Evolutionary conservation across 148 eudicot genomes (phyloP).

Genomic region (Camellia japonica): DNA sequence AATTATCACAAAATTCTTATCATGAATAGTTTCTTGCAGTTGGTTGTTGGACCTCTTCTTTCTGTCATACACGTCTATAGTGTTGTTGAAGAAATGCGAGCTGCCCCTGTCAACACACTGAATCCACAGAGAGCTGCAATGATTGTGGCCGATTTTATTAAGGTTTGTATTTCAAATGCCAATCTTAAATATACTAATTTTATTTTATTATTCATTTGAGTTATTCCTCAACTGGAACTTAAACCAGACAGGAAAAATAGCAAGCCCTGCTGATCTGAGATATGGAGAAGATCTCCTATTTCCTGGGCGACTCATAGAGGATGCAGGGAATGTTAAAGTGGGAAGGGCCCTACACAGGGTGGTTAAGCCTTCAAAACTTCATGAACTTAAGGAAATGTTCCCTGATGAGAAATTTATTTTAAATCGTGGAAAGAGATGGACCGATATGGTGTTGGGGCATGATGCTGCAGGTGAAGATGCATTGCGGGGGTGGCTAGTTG

Average conservation of each 20-base stretch:
- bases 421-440: constrained; percentile 52
- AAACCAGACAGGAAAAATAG: constrained; percentile 65
- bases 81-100: constrained; percentile 91
- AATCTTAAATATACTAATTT: neutral
- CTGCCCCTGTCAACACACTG: constrained; percentile 86
- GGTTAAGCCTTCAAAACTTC: constrained; percentile 66
- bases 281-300: constrained; percentile 80
- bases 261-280: constrained; percentile 93
- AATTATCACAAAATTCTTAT: constrained; percentile 9
- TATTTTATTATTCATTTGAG: neutral
- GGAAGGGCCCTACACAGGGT: constrained; percentile 68
- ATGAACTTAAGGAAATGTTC: constrained; percentile 62
- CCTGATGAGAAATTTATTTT: constrained; percentile 80
- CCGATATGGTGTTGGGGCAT: constrained; percentile 77
- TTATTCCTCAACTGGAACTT: neutral
- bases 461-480: constrained; percentile 95
- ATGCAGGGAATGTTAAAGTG: constrained; percentile 83
- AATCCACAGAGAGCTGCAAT: constrained; percentile 96
- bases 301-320: constrained; percentile 80
- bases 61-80: constrained; percentile 68
- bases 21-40: constrained; percentile 36
- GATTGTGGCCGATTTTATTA: constrained; percentile 78
- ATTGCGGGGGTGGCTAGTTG: constrained; percentile 92
- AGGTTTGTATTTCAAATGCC: constrained; percentile 43
- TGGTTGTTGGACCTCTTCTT: constrained; percentile 83